These are phyloP conservation scores for Scedosporium apiospermum DNA, from an alignment of 2,329 filamentous ascomycete species.

Conservation along the genomic window DNA sequence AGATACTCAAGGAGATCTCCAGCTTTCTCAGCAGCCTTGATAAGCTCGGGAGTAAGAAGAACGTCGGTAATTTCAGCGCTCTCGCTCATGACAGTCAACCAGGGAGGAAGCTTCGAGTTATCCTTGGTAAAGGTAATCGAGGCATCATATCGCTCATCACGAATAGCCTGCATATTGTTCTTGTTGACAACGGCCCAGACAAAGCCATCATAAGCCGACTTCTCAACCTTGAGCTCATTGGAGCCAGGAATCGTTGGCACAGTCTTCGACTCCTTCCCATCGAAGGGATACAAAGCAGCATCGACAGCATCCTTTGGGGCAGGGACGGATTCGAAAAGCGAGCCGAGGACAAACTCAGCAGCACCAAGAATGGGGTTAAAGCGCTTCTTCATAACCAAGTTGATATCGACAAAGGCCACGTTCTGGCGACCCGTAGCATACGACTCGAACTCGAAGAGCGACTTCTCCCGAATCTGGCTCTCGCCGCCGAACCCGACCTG, in stretches of 20 bases:
- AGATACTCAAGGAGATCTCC: conserved; percentile 76
- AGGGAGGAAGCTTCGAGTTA: conserved; percentile 75
- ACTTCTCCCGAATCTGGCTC: conserved; percentile 67
- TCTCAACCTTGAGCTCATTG: conserved; percentile 46
- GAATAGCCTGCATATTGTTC: conserved; percentile 78
- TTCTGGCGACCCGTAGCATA: conserved; percentile 93
- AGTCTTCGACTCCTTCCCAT: conserved; percentile 76
- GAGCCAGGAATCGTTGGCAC: conserved; percentile 54
- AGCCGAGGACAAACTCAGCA: conserved; percentile 58
- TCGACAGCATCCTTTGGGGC: conserved; percentile 65
- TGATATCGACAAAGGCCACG: conserved; percentile 80
- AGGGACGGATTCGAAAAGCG: conserved; percentile 71
- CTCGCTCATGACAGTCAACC: conserved; percentile 94
- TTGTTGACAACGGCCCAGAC: conserved; percentile 96
- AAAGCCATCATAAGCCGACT: conserved; percentile 75
- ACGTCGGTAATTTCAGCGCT: conserved; percentile 87
- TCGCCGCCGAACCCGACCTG: conserved; percentile 69
- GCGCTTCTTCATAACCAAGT: conserved; percentile 70
- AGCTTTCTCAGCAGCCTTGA: conserved; percentile 66
- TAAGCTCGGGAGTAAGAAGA: conserved; percentile 78
- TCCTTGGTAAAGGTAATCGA: conserved; percentile 92
- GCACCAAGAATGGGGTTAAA: conserved; percentile 64
- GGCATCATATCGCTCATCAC: conserved; percentile 89
- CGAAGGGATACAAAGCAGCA: conserved; percentile 76
- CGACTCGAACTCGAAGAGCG: conserved; percentile 72